Evolutionary conservation across 768 basidiomycete genomes (phyloP).

Genomic region (Leccinum uliginosum): DNA sequence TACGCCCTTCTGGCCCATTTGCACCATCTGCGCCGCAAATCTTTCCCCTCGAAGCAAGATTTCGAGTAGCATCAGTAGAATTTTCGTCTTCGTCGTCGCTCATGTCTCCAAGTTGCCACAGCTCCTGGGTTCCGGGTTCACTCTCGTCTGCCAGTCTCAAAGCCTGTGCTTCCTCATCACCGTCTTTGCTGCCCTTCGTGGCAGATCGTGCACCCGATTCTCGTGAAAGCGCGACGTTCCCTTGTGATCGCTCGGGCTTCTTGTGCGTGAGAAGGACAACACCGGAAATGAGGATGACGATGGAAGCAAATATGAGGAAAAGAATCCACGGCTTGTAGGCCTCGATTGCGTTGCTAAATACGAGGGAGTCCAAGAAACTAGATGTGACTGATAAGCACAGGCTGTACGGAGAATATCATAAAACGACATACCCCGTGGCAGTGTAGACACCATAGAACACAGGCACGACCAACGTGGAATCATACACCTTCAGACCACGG

Average conservation of each 20-base stretch:
- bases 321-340: slow-evolving; percentile 88
- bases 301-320: slow-evolving; percentile 83
- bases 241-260: slow-evolving; percentile 59
- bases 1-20: slow-evolving; percentile 30
- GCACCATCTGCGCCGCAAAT: slow-evolving; percentile 12
- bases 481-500: slow-evolving; percentile 84
- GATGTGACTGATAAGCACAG: slow-evolving; percentile 4
- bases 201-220: slow-evolving; percentile 23
- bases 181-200: slow-evolving; percentile 10
- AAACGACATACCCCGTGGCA: slow-evolving; percentile 61
- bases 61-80: slow-evolving; percentile 36
- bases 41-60: slow-evolving; percentile 19
- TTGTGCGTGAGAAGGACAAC: slow-evolving; percentile 94
- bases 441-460: slow-evolving; percentile 95
- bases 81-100: slow-evolving; percentile 61
- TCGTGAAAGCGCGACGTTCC: slow-evolving; percentile 26
- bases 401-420: not conserved
- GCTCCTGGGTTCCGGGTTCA: slow-evolving; percentile 30
- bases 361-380: slow-evolving; percentile 60
- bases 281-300: slow-evolving; percentile 80
- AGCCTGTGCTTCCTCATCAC: slow-evolving; percentile 31
- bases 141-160: slow-evolving; percentile 35
- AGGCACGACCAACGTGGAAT: slow-evolving; percentile 88
- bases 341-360: slow-evolving; percentile 83
- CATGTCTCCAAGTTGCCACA: slow-evolving; percentile 73